Evolutionary conservation across 176 grass and related monocot genomes (phyloP).

Genomic region (Triticum turgidum): DNA sequence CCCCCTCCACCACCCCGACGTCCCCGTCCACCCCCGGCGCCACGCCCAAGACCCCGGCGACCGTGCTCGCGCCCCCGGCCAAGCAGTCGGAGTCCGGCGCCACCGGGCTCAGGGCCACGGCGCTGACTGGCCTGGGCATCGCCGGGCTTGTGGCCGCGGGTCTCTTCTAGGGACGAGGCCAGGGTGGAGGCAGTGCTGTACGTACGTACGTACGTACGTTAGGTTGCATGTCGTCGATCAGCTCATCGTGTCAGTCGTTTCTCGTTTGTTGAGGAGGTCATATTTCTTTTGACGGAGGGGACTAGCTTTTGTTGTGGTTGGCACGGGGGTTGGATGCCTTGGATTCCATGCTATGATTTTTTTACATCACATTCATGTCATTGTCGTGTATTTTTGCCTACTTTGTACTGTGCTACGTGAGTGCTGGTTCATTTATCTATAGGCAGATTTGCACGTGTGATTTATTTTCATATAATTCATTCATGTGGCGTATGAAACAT

Average conservation of each 20-base stretch:
- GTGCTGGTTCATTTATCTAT: neutral
- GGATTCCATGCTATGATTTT: neutral
- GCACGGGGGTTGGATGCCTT: slow-evolving; percentile 4
- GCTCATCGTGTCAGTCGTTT: slow-evolving; percentile 16
- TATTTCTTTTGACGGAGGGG: slow-evolving; percentile 19
- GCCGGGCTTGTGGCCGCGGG: slow-evolving; percentile 38
- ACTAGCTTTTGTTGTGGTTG: slow-evolving; percentile 25
- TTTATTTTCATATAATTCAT: neutral
- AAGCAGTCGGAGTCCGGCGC: slow-evolving; percentile 34
- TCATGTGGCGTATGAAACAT: neutral
- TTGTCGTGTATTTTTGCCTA: neutral
- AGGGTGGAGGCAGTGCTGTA: slow-evolving; percentile 78
- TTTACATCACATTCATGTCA: neutral
- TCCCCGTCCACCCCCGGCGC: slow-evolving; percentile 31
- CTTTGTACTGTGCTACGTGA: neutral
- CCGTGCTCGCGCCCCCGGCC: slow-evolving; percentile 4
- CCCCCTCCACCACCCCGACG: slow-evolving; percentile 16
- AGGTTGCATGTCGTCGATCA: slow-evolving; percentile 30
- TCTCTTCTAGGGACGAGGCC: slow-evolving; percentile 50
- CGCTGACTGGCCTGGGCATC: slow-evolving; percentile 15
- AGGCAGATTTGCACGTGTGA: neutral
- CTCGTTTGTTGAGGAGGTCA: slow-evolving; percentile 8
- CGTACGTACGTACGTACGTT: neutral
- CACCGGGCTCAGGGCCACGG: slow-evolving; percentile 30
- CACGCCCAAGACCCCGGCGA: slow-evolving; percentile 25